Percentiles rank a stretch among this genome's conserved stretches.
Evolutionary conservation across 2,329 filamentous ascomycete genomes (phyloP).

Genomic region (Chaetothyriales sp.): DNA sequence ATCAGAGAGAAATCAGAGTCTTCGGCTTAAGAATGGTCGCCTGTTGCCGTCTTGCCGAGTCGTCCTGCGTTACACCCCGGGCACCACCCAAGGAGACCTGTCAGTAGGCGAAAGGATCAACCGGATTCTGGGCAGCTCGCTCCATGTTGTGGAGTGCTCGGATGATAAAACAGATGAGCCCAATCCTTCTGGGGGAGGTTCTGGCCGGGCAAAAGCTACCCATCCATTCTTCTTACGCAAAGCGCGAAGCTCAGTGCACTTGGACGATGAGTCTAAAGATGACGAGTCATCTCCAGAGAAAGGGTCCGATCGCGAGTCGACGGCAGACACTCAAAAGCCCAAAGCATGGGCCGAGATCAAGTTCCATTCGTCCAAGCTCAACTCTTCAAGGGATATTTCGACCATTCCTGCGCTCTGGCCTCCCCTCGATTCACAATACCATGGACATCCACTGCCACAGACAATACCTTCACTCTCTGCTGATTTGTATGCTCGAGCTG

Average conservation of each 20-base stretch:
- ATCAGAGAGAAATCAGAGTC: neutral
- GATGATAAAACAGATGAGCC: neutral
- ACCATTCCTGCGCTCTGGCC: neutral
- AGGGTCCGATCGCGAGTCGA: conserved; percentile 6
- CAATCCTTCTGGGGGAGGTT: neutral
- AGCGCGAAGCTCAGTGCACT: conserved; percentile 16
- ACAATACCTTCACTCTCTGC: neutral
- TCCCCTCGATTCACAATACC: neutral
- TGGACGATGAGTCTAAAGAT: conserved; percentile 2
- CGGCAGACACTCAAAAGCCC: conserved; percentile 2
- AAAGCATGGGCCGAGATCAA: conserved; percentile 14
- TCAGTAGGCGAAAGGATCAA: conserved; percentile 46
- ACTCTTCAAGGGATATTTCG: neutral
- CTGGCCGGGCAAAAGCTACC: conserved; percentile 28
- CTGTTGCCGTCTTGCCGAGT: conserved; percentile 10
- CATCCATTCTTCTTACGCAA: conserved; percentile 59
- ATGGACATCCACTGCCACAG: neutral
- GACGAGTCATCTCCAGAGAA: conserved; percentile 4
- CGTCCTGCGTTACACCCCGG: conserved; percentile 5
- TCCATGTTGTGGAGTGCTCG: neutral
- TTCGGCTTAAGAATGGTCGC: conserved; percentile 12
- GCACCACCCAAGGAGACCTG: neutral
- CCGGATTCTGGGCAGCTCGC: conserved; percentile 32
- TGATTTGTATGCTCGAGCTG: neutral
- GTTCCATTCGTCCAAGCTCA: conserved; percentile 7